Evolutionary conservation across 257 asterid genomes (phyloP), one percentile per base, ranked within the genome.

Genomic region (Nicotiana undulata): DNA sequence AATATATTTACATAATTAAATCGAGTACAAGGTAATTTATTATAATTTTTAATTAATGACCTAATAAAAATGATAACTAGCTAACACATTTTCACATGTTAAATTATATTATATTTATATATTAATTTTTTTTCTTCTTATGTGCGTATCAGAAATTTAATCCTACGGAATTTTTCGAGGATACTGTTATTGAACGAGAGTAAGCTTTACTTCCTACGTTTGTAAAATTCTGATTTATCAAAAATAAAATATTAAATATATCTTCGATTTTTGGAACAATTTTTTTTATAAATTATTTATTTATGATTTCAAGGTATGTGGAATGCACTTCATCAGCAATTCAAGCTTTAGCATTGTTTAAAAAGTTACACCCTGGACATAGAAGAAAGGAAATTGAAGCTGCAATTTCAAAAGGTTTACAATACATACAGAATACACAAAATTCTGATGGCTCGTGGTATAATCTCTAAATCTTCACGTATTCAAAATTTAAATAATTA

Each of bases 271-370:
- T n/a, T 53, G 65, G 65, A 67, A 67, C 29, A 67, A 18, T 53
- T 18, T 40, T 76, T 9, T 6, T 13, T 56, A 76, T 56, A 58
- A 40, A 29, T 18, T n/a, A 8, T 55, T 77, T 55, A 9, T 75
- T 31, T 28, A 29, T 28, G 24, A 75, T 76, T 32, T 40, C 10
- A 72, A 89, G 93, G 75, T 85, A 89, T 63, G 90, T 87, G 31
- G 97, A 92, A 76, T 89, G 94, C 85, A 89, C 97, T 20, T 79
- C 92, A 5, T 85, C 94, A 24, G 92, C 87, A 37, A 83, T 90
- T 37, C 91, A 89, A 70, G 86, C 81, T 10, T 86, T 92, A 29
- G 18, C 58, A 16, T 80, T 84, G 6, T 92, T 90, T 86, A 85
- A 79, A 70, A 88, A 81, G 74, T 34, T 80, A 58, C 83, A 92